Evolutionary conservation across 352 stramenopile genomes (phyloP), one percentile per base, ranked within the genome.

Genomic region (Sclerospora graminicola): DNA sequence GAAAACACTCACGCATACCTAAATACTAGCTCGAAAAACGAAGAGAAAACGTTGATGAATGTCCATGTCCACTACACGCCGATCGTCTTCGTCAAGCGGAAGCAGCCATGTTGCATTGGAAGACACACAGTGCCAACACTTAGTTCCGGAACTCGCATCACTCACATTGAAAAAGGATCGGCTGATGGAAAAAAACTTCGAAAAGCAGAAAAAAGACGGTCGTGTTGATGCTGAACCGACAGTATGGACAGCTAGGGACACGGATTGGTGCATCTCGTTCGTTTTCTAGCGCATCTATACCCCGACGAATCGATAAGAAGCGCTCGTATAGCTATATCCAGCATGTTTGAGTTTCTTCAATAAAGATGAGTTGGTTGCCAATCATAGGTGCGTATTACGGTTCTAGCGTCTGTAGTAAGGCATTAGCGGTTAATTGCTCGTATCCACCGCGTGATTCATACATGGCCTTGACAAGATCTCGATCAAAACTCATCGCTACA

Each of bases 361-460:
- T 5, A 35, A 2, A 13, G n/a, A 35, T 18, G 16, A 13, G 16
- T n/a, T 35, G 16, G n/a, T 7, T 18, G 1, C 6, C 16, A 7
- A 26, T 26, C 21, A 26, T 7, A 26, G 21, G 21, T 26, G 8
- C 3, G 9, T 38, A 3, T 58, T 24, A 61, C 9, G 36, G 46
- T 15, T 69, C 54, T 13, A 84, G 53, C 13, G 71, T 84, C 33
- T 82, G 58, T 16, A 82, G 64, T 21, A 86, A 47, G 21, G 70
- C 51, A 37, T 84, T 77, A 0, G 64, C 66, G 5, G 74, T 59
- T 7, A 70, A 18, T 26, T 82, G 54, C 43, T 87, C 75, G 38
- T 84, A 59, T 1, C 48, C 53, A 11, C 48, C 64, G 30, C 75
- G 84, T 1, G 69, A 84, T 42, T 84, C 75, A 53, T 80, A 81